Conservation (phyloP, 2,329 filamentous ascomycete species). For the Peltaster fructicola region DNA sequence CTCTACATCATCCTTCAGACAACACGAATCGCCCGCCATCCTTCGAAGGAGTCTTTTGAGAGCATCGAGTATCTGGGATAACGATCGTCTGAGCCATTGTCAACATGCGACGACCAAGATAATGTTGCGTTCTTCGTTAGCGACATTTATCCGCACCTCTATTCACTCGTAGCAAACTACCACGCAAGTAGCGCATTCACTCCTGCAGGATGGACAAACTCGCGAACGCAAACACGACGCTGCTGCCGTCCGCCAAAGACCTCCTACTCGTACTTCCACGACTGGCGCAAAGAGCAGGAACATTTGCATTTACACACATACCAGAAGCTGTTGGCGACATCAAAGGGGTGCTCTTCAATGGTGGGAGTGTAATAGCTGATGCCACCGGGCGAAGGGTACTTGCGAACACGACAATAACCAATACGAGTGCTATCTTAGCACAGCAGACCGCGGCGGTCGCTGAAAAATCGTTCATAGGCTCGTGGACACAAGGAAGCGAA, state of each 20-base stretch:
- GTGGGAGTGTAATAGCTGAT: conserved; percentile 42
- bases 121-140: too few relatives aligned
- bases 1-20: too few relatives aligned
- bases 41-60: too few relatives aligned
- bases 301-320: conserved; percentile 36
- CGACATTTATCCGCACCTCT: too few relatives aligned
- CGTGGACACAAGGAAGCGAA: conserved; percentile 10
- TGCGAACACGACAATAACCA: conserved; percentile 22
- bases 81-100: too few relatives aligned
- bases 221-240: conserved; percentile 11
- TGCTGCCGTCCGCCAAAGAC: conserved; percentile 45
- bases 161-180: not conserved
- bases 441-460: conserved; percentile 23
- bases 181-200: too few relatives aligned
- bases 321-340: conserved; percentile 42
- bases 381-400: conserved; percentile 31
- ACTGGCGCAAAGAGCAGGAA: conserved; percentile 50
- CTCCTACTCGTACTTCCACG: conserved; percentile 52
- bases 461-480: conserved; percentile 10
- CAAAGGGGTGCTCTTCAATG: conserved; percentile 32
- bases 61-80: too few relatives aligned
- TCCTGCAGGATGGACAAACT: conserved; percentile 3
- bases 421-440: conserved; percentile 23
- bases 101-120: too few relatives aligned
- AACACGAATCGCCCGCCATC: too few relatives aligned